Conservation (phyloP, 1,284 basidiomycete genomes). For the Pascua sp. region DNA sequence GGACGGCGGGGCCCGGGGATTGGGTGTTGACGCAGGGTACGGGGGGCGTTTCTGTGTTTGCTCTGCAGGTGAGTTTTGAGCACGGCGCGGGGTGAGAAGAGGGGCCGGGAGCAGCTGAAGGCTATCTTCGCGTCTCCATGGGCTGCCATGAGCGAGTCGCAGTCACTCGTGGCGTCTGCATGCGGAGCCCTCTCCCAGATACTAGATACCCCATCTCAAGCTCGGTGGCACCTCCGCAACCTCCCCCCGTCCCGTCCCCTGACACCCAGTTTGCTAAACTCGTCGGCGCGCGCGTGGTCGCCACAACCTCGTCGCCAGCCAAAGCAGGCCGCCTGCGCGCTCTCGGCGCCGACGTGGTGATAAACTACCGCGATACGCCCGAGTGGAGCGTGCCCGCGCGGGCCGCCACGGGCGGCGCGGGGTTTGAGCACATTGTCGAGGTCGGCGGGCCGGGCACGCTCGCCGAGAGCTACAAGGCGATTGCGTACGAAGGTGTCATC, state of each 20-base stretch:
- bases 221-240: no score
- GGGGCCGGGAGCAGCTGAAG: no score
- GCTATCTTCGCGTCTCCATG: no score
- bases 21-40: conserved; percentile 49
- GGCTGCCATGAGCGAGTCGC: no score
- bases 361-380: conserved; percentile 27
- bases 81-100: no score
- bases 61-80: conserved; percentile 32
- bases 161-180: no score
- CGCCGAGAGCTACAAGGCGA: conserved; percentile 51
- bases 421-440: conserved; percentile 61
- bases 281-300: conserved; percentile 43
- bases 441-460: conserved; percentile 59
- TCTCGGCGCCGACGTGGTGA: conserved; percentile 41
- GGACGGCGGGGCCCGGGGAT: conserved; percentile 38
- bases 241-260: not conserved
- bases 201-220: no score
- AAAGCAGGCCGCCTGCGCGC: conserved; percentile 36
- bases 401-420: conserved; percentile 39
- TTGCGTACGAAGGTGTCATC: conserved; percentile 54
- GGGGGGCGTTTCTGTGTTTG: conserved; percentile 50
- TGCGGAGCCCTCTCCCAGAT: no score
- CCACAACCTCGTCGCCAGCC: conserved; percentile 44
- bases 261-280: conserved; percentile 50
- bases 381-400: conserved; percentile 45